phyloP scores from a whole-genome alignment of 1,284 basidiomycete species.

The Ceratobasidium sp. region DNA sequence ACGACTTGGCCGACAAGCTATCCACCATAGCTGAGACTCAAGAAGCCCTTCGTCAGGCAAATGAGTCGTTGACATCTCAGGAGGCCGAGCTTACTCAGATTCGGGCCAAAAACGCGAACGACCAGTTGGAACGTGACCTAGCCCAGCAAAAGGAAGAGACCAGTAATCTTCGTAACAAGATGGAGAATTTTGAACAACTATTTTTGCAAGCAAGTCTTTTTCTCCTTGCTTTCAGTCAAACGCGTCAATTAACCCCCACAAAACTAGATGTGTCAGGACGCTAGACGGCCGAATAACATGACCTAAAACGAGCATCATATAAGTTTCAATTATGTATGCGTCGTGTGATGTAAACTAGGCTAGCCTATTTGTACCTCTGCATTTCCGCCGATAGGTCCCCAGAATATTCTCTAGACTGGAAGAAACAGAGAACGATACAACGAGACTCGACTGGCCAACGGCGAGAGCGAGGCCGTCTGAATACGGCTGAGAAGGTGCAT shows the following conservation, averaged over 20 bases:
- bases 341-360: too few relatives aligned
- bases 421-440: too few relatives aligned
- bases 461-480: too few relatives aligned
- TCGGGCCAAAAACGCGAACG: neutral
- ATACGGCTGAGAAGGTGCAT: too few relatives aligned
- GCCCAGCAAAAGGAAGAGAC: neutral
- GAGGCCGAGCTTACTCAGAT: neutral
- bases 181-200: constrained; percentile 4
- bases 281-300: neutral
- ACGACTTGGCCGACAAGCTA: neutral
- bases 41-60: neutral
- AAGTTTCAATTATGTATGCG: too few relatives aligned
- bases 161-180: neutral
- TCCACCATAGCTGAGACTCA: neutral
- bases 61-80: neutral
- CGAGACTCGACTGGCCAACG: too few relatives aligned
- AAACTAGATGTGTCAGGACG: neutral
- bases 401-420: too few relatives aligned
- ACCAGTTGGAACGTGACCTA: neutral
- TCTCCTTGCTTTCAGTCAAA: neutral
- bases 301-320: too few relatives aligned
- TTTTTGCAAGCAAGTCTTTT: constrained; percentile 2
- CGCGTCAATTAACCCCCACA: neutral
- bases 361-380: too few relatives aligned
- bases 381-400: too few relatives aligned